Base-by-base conservation (phyloP, 495 filamentous ascomycete species). In the Amphirosellinia nigrospora region DNA sequence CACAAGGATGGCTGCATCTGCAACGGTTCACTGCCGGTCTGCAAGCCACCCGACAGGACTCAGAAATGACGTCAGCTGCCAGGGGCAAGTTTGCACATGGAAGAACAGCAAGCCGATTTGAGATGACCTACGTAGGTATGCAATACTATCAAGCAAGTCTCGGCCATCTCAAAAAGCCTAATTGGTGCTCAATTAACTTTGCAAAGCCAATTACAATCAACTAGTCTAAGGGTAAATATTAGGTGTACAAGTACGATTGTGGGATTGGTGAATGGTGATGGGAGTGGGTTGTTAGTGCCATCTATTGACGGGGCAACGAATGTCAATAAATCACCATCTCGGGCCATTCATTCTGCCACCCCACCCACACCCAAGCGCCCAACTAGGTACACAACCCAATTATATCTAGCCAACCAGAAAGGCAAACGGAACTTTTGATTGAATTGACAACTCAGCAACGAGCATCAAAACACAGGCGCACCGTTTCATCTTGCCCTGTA, bases 381-480 rank as follows among this genome's bases (percentile, higher is more conserved):
- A 62, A 52, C 39, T 38, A n/a, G n/a, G n/a, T n/a, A 61, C 9
- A 61, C 30, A 45, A 60, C 19, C 41, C 41, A 39, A 46, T 48
- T 32, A 41, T 21, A 62, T 39, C 41, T 28, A 45, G 21, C 55
- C 55, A 62, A 41, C 34, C 66, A 62, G 45, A 65, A 46, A 13
- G 8, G 46, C 63, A 50, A 19, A 52, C 41, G 46, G 46, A n/a
- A 28, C 23, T n/a, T n/a, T n/a, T n/a, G n/a, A 43, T 39, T 59
- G 45, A 61, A 67, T 67, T 67, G 64, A 61, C 55, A 69, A 41
- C 56, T 62, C 66, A 69, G 43, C 41, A 60, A 53, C n/a, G 34
- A n/a, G 19, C n/a, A 48, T 30, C 16, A 55, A 26, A 66, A 55
- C 64, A 66, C 11, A 16, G n/a, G n/a, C 46, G 11, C 46, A 38